Percentiles rank a stretch among this genome's conserved stretches.
phyloP scores from a whole-genome alignment of 2,329 filamentous ascomycete genomes.

The Davidsoniella virescens region DNA sequence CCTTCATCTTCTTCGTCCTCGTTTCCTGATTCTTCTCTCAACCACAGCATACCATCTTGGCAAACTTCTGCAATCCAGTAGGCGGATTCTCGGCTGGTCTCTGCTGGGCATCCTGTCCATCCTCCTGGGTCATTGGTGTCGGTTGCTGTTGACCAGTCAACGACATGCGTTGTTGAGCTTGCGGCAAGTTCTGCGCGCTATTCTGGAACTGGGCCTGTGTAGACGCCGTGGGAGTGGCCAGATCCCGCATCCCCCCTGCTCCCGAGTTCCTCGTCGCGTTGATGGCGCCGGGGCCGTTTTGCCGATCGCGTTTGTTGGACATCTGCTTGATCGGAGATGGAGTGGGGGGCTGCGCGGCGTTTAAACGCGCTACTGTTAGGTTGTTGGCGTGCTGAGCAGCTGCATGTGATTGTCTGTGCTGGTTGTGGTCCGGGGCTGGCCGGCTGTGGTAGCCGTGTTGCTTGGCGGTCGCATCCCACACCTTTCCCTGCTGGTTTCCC shows the following conservation, averaged over 20 bases:
- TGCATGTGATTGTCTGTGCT: constrained; percentile 68
- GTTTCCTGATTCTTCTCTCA: constrained; percentile 20
- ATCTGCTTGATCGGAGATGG: constrained; percentile 71
- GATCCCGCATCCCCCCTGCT: constrained; percentile 56
- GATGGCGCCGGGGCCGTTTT: constrained; percentile 60
- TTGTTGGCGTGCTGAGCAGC: constrained; percentile 31
- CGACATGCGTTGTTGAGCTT: constrained; percentile 25
- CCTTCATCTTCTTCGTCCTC: not conserved
- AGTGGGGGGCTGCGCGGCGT: constrained; percentile 79
- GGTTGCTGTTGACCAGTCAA: constrained; percentile 41
- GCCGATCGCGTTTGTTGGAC: constrained; percentile 58
- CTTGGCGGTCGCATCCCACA: constrained; percentile 63
- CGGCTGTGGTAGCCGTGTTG: constrained; percentile 33
- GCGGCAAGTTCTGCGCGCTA: constrained; percentile 74
- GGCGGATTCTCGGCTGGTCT: constrained; percentile 24
- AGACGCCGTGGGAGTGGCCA: constrained; percentile 71
- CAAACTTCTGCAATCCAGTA: constrained; percentile 76
- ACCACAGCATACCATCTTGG: constrained; percentile 87
- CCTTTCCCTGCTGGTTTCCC: constrained; percentile 53
- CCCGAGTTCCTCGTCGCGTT: constrained; percentile 62
- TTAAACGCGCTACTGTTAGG: constrained; percentile 77
- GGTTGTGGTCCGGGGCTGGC: constrained; percentile 44
- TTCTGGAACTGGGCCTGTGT: constrained; percentile 95
- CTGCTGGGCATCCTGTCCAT: not conserved
- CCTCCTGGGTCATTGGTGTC: constrained; percentile 48